phyloP scores from a whole-genome alignment of 306 rosid genomes.

The Potentilla sterilis region DNA sequence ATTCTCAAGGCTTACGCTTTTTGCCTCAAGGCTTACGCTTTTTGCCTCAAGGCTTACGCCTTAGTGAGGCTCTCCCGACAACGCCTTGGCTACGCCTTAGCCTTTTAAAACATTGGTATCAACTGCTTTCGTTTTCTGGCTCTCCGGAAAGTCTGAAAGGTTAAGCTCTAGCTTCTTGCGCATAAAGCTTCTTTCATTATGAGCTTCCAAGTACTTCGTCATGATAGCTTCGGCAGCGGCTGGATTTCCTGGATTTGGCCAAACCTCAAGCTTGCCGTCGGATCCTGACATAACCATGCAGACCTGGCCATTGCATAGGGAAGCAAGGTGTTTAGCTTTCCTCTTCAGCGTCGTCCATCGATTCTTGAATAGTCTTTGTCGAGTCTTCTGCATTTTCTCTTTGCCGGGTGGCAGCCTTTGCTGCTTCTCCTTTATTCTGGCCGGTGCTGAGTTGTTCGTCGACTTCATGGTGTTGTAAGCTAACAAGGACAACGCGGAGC shows the following conservation, averaged over 20 bases:
- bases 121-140: neutral
- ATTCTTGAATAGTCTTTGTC: neutral
- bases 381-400: neutral
- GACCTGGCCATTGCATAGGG: constrained; percentile 5
- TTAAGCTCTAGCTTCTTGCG: neutral
- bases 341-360: neutral
- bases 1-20: too few relatives aligned
- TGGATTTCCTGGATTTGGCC: neutral
- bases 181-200: neutral
- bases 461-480: neutral
- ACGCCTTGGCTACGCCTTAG: too few relatives aligned
- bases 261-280: neutral
- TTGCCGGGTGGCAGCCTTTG: neutral
- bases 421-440: neutral
- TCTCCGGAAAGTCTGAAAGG: neutral
- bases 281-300: constrained; percentile 1
- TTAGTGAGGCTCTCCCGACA: too few relatives aligned
- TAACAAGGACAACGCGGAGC: neutral
- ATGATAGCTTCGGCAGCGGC: neutral
- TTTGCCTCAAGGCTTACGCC: too few relatives aligned
- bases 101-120: too few relatives aligned
- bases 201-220: neutral
- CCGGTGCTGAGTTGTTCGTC: neutral
- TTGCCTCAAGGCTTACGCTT: too few relatives aligned
- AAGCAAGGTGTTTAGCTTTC: neutral